Evolutionary conservation across 768 basidiomycete genomes (phyloP), one percentile per base, ranked within the genome.

Genomic region (Boletus subcaerulescens): DNA sequence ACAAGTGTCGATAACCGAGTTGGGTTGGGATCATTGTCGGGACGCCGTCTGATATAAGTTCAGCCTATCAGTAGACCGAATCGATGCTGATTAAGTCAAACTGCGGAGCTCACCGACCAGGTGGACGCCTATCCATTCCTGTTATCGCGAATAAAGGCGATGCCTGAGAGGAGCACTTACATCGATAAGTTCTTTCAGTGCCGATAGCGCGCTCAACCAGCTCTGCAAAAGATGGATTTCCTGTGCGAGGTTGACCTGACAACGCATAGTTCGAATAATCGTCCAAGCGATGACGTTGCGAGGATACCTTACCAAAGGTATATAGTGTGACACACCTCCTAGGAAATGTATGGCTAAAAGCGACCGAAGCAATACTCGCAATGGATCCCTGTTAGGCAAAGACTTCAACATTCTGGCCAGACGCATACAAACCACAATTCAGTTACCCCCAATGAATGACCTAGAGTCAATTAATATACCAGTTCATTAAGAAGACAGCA

Each of bases 1-100:
- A 80, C 66, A 73, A 79, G 52, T 81, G 81, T 40, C 62, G 71
- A 60, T 83, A 82, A 17, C 80, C 81, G 14, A 79, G 64, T 32
- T 29, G 57, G 48, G 72, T 68, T 29, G 76, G 76, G 42, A 82
- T 66, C 58, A 82, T 74, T 6, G 79, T 80, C 5, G 81, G 80
- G 9, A 82, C 77, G 9, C 80, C 80, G 54, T 82, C 80, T 78
- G 43, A 31, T 4, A 15, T 20, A 43, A 26, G n/a, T n/a, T 22
- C 26, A 48, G 13, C 14, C 24, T 49, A 43, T 53, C 11, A 47
- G 33, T 42, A 35, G 29, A 36, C 29, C 4, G 2, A 20, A 26
- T 14, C 18, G 22, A 50, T 38, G 5, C 22, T 20, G 20, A 32
- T 18, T 29, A 17, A 43, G 26, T 5, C 10, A 17, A 18, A 43